Evolutionary conservation across 2,329 filamentous ascomycete species (phyloP), one percentile per base, ranked within the genome.

Genomic region (Parasarocladium wereldwijsianum): DNA sequence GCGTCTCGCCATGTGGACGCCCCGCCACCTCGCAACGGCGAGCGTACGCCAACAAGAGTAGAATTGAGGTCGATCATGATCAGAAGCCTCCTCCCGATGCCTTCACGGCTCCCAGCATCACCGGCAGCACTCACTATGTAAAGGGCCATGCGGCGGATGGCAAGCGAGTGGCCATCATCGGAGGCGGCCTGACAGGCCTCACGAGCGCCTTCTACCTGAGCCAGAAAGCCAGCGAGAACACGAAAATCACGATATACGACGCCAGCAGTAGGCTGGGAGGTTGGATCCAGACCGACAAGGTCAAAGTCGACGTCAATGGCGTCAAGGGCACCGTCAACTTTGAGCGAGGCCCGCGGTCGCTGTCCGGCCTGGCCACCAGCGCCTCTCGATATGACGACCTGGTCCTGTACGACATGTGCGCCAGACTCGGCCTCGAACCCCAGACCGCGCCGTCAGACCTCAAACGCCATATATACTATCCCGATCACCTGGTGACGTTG

Each of bases 181-280:
- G 85, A 31, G 83, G 76, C 36, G 85, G 85, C 23, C 75, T 93
- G 47, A 90, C 83, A 2, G 85, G 85, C 29, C 66, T 93, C 27
- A 70, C 77, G 20, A 66, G 75, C 22, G 83, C 84, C 17, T 83
- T 82, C 58, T 85, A 82, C 50, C 62, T 93, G 25, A 63, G 74
- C 9, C 70, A 70, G 40, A 61, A 75, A 43, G 65, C 80, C n/a
- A 71, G 76, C 4, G 35, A 51, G 26, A 61, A 66, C 33, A 64
- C 72, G 19, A 71, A 73, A 30, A 74, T 98, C 43, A 90, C 81
- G 0, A 47, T 98, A 8, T 93, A 84, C 51, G 90, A 98, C 50
- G 66, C 67, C 13, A 66, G 62, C 17, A 49, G 67, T 14, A 64
- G 72, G 13, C 50, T 87, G 1, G 90, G 90, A 24, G 90, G 90